These are phyloP conservation scores for Nicotiana benthamiana DNA, from an alignment of 257 asterid genomes.

Conservation along the genomic window DNA sequence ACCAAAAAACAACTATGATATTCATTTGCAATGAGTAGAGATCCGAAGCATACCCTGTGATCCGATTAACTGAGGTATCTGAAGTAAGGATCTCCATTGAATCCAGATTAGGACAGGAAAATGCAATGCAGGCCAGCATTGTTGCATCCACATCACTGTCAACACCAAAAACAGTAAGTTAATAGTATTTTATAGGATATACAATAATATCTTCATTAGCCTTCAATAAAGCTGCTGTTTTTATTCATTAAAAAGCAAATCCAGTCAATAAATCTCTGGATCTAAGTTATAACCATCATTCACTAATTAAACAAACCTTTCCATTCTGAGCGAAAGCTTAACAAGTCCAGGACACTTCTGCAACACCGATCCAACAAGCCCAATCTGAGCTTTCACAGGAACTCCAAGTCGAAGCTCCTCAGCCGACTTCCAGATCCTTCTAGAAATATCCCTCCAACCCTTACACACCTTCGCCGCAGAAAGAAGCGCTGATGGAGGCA, in stretches of 20 bases:
- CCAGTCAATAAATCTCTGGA: slow-evolving; percentile 21
- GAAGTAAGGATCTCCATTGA: slow-evolving; percentile 65
- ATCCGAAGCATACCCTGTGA: slow-evolving; percentile 57
- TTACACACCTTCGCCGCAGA: slow-evolving; percentile 74
- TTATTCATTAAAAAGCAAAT: background rate
- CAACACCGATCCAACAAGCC: slow-evolving; percentile 77
- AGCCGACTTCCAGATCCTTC: slow-evolving; percentile 71
- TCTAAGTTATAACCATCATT: slow-evolving; percentile 13
- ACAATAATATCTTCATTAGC: background rate
- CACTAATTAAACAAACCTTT: slow-evolving; percentile 51
- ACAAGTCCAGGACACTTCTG: slow-evolving; percentile 76
- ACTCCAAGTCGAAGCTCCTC: slow-evolving; percentile 85
- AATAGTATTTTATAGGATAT: background rate
- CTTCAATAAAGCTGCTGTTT: background rate
- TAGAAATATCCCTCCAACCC: slow-evolving; percentile 77
- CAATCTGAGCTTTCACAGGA: slow-evolving; percentile 67
- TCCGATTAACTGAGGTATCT: slow-evolving; percentile 55
- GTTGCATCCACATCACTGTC: slow-evolving; percentile 87
- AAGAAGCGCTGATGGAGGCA: slow-evolving; percentile 65
- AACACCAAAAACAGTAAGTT: slow-evolving; percentile 19
- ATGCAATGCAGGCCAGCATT: slow-evolving; percentile 85
- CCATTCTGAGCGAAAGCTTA: slow-evolving; percentile 62
- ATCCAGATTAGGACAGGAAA: slow-evolving; percentile 84
- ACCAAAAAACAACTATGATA: background rate
- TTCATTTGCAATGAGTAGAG: background rate